Evolutionary conservation across 257 asterid genomes (phyloP).

Genomic region (Fraxinus anomala): DNA sequence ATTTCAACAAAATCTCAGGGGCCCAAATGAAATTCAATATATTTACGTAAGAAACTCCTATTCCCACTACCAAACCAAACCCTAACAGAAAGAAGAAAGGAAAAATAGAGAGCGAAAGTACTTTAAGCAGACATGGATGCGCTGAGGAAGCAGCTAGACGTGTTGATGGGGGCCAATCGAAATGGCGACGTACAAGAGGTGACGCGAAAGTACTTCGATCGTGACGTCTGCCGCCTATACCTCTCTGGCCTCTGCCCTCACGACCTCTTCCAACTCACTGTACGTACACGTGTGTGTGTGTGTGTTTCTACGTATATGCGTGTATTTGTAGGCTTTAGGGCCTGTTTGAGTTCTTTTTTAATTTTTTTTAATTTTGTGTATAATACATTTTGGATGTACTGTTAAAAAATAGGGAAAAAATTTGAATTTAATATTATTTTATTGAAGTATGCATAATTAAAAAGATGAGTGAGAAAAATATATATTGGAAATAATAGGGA

Average conservation of each 20-base stretch:
- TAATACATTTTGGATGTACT: no score
- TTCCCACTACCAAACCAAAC: constrained; percentile 30
- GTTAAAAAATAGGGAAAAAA: no score
- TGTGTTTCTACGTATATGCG: background rate
- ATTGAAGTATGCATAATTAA: no score
- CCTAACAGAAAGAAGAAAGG: constrained; percentile 16
- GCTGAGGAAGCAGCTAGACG: constrained; percentile 87
- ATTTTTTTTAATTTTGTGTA: no score
- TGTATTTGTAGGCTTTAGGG: background rate
- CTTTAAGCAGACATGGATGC: constrained; percentile 60
- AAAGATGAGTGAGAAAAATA: no score
- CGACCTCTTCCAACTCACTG: constrained; percentile 91
- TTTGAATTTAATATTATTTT: no score
- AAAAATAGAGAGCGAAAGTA: background rate
- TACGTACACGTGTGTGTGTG: constrained; percentile 23
- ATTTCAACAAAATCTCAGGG: background rate
- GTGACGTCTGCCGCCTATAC: constrained; percentile 90
- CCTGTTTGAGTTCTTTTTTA: no score
- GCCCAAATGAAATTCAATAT: background rate
- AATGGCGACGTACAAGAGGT: constrained; percentile 84
- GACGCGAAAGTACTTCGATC: constrained; percentile 83
- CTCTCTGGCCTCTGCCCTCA: constrained; percentile 94
- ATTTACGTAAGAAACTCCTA: background rate
- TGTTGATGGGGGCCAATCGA: constrained; percentile 88
- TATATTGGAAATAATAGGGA: no score